Conservation (phyloP, 2,329 filamentous ascomycete species). For the Cadophora malorum region DNA sequence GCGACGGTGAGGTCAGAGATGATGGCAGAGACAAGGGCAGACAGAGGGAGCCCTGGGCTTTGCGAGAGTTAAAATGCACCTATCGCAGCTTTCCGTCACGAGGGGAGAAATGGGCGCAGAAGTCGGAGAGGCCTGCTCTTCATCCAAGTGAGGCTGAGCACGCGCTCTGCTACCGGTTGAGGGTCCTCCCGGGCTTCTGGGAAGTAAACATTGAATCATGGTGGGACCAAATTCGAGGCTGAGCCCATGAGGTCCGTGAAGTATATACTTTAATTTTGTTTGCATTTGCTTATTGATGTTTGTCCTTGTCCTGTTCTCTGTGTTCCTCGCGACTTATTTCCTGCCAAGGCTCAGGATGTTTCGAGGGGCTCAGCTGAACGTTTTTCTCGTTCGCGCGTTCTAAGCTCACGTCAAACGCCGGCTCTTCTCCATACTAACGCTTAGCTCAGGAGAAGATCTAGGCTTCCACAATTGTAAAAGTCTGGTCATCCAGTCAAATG, state of each 20-base stretch:
- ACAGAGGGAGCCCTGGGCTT: neutral
- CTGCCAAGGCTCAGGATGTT: slow-evolving; percentile 17
- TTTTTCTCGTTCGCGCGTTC: neutral
- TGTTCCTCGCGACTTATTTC: neutral
- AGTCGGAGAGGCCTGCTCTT: neutral
- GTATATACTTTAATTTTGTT: neutral
- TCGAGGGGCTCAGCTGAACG: slow-evolving; percentile 19
- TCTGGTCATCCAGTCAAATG: neutral
- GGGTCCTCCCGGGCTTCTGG: neutral
- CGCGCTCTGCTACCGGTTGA: slow-evolving; percentile 3
- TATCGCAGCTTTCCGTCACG: neutral
- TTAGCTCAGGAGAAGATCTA: slow-evolving; percentile 7
- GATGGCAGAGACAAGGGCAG: neutral
- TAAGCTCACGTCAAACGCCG: slow-evolving; percentile 4
- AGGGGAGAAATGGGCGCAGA: slow-evolving; percentile 10
- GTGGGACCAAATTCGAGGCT: slow-evolving; percentile 3
- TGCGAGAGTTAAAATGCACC: neutral
- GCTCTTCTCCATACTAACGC: neutral
- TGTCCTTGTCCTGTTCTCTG: neutral
- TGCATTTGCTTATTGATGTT: slow-evolving; percentile 2
- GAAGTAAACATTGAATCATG: slow-evolving; percentile 1
- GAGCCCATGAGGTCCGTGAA: neutral
- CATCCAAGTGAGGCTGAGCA: slow-evolving; percentile 4
- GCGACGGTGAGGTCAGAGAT: neutral
- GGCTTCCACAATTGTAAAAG: neutral